These are phyloP conservation scores for Chenopodium suecicum DNA, from an alignment of 148 eudicot genomes.

Conservation along the genomic window DNA sequence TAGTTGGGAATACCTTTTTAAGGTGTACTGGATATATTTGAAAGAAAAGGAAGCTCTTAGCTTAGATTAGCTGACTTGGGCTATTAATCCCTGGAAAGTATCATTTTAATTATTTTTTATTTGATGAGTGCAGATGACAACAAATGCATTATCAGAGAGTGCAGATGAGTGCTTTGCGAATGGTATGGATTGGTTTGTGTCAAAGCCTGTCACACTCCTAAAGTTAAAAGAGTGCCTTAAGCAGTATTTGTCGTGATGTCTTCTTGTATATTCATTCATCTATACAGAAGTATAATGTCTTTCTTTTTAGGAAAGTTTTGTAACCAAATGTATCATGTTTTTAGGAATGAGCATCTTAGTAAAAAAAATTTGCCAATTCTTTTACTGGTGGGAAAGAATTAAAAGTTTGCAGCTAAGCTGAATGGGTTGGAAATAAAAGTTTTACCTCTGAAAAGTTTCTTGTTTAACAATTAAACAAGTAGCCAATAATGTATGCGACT, in stretches of 20 bases:
- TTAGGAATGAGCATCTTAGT: slow-evolving; percentile 24
- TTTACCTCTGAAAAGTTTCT: too few relatives aligned
- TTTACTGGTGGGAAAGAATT: slow-evolving; percentile 19
- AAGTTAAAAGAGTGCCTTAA: slow-evolving; percentile 77
- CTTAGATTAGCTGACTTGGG: slow-evolving; percentile 59
- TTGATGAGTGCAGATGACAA: slow-evolving; percentile 78
- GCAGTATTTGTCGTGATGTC: slow-evolving; percentile 41
- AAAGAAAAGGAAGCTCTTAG: slow-evolving; percentile 72
- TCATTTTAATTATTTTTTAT: not conserved
- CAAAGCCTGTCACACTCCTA: slow-evolving; percentile 86
- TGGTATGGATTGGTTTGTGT: slow-evolving; percentile 93
- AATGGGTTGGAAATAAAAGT: not conserved
- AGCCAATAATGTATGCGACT: not conserved
- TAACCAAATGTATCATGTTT: slow-evolving; percentile 38
- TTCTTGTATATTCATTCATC: slow-evolving; percentile 49
- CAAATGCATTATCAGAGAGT: slow-evolving; percentile 85
- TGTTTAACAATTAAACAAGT: not conserved
- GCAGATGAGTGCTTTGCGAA: slow-evolving; percentile 85
- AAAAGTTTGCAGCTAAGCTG: slow-evolving; percentile 32
- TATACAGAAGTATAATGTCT: slow-evolving; percentile 47
- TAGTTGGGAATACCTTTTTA: slow-evolving; percentile 98
- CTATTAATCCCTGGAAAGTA: slow-evolving; percentile 65
- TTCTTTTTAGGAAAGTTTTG: slow-evolving; percentile 68
- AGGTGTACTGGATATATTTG: slow-evolving; percentile 74
- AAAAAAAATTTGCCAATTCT: slow-evolving; percentile 23